Evolutionary conservation across 306 rosid genomes (phyloP), one percentile per base, ranked within the genome.

Genomic region (Cucumis sativus): DNA sequence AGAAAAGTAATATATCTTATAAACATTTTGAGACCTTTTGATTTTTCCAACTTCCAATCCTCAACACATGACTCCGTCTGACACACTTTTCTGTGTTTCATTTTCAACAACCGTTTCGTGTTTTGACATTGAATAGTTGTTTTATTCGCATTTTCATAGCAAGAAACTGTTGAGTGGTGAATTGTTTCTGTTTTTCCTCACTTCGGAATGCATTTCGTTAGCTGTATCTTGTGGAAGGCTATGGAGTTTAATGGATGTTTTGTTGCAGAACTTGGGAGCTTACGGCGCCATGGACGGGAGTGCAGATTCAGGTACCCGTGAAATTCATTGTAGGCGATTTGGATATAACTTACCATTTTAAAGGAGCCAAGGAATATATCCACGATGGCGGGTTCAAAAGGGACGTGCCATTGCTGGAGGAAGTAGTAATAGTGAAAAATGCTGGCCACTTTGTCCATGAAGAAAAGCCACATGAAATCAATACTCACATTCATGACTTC

Each of bases 201-300:
- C 70, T 64, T 64, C 3, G 23, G 8, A 64, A 33, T 64, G 70
- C 70, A 64, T 7, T 14, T 33, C 0, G 23, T 35, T 64, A 64
- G 45, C 49, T n/a, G 8, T 64, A 64, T 16, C 45, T 7, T 37
- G 70, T 64, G 13, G 49, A 64, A 35, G 47, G 47, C 49, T 65
- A 9, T 65, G 51, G 9, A 65, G 49, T 8, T 65, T 14, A 17
- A 37, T 65, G 3, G 47, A 65, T 37, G 51, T 65, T 39, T 39
- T 66, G 51, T 37, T 39, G 72, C 72, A 66, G 72, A 66, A 66
- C 72, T 1, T 66, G 72, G 72, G 72, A 66, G 51, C 72, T 37
- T 14, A 66, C 72, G 0, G 72, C 16, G 16, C 51, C 72, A 39
- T 66, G 72, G 72, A 66, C 72, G 51, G 49, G 72, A 17, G 51